Evolutionary conservation across 2,329 filamentous ascomycete genomes (phyloP).

Genomic region (Botrytis galanthina): DNA sequence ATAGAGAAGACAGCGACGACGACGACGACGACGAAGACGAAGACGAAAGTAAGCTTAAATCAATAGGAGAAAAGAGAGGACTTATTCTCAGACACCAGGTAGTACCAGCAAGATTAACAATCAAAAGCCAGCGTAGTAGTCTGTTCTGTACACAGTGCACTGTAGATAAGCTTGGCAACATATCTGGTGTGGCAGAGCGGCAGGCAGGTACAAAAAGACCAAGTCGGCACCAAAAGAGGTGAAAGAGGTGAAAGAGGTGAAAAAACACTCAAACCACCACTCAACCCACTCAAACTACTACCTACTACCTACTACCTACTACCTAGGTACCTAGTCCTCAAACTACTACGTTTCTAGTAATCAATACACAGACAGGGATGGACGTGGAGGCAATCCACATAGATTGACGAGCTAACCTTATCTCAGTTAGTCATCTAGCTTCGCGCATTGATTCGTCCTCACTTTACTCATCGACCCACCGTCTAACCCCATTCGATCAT

Average conservation of each 20-base stretch:
- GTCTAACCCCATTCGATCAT: background rate
- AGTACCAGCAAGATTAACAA: background rate
- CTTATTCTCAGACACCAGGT: too few species aligned
- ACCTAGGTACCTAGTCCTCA: too few species aligned
- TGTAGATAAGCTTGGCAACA: constrained; percentile 1
- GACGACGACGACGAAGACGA: background rate
- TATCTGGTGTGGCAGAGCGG: background rate
- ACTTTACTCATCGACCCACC: rapidly evolving
- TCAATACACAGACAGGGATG: background rate
- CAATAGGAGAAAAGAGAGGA: background rate
- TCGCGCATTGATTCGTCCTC: background rate
- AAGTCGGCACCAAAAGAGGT: background rate
- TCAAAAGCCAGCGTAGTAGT: too few species aligned
- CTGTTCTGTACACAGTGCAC: too few species aligned
- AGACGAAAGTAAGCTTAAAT: background rate
- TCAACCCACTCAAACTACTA: too few species aligned
- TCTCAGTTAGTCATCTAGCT: background rate
- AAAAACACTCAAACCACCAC: background rate
- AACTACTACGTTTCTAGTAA: too few species aligned
- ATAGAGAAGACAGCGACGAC: background rate
- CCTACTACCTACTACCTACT: too few species aligned
- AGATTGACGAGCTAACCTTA: background rate
- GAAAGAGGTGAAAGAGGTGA: too few species aligned
- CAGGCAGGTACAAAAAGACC: background rate
- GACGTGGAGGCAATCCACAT: background rate